A percentile compares a stretch with the other conserved stretches of the same genome.
These are phyloP conservation scores for Taphrina populina DNA, from an alignment of 1,139 yeast species.

Conservation along the genomic window DNA sequence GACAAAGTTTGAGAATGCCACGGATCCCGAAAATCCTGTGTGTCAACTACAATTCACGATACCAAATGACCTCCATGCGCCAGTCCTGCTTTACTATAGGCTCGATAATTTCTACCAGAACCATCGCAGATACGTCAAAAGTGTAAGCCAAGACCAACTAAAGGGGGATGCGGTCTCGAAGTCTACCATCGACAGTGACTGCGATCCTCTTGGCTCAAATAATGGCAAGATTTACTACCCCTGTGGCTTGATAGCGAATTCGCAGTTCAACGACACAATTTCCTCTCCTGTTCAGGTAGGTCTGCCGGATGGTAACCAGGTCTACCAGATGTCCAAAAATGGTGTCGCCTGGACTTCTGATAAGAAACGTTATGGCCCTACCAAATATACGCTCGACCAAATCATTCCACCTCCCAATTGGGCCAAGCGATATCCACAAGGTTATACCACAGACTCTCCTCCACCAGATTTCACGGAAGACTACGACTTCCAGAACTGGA, in stretches of 20 bases:
- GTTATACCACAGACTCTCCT: conserved; percentile 77
- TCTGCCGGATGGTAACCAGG: conserved; percentile 44
- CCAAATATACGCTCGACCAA: conserved; percentile 64
- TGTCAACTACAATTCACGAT: conserved; percentile 76
- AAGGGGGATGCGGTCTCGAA: conserved; percentile 68
- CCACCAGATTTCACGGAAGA: conserved; percentile 64
- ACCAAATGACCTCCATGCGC: conserved; percentile 72
- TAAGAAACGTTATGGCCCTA: conserved; percentile 71
- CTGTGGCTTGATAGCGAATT: conserved; percentile 93
- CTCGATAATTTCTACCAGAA: conserved; percentile 83
- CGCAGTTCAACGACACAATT: conserved; percentile 84
- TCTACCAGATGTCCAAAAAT: conserved; percentile 54
- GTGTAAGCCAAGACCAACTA: conserved; percentile 86
- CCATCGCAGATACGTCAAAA: conserved; percentile 89
- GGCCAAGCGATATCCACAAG: conserved; percentile 79
- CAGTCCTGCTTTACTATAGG: conserved; percentile 76
- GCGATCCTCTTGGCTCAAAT: conserved; percentile 73
- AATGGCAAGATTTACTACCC: conserved; percentile 66
- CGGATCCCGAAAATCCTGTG: conserved; percentile 51
- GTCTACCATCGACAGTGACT: conserved; percentile 64
- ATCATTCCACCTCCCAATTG: conserved; percentile 97
- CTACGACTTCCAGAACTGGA: conserved; percentile 91
- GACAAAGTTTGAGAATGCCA: conserved; percentile 12
- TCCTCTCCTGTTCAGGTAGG: conserved; percentile 55
- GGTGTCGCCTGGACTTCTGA: conserved; percentile 90